Percentiles rank a stretch among this genome's conserved stretches.
These are phyloP conservation scores for Rosa persica DNA, from an alignment of 306 rosid genomes.

Conservation along the genomic window DNA sequence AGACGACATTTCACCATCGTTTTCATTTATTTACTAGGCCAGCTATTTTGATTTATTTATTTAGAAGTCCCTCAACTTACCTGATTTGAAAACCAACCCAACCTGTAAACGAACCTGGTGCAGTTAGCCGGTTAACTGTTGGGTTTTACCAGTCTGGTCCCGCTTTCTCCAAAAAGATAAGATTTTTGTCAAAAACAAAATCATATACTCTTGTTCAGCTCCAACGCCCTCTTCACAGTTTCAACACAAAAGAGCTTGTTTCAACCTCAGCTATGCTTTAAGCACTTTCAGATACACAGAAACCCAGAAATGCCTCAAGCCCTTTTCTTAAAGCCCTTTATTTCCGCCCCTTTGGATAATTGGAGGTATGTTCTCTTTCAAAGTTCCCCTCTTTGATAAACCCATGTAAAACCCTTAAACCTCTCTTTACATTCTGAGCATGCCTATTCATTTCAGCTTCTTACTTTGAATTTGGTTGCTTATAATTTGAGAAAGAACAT, in stretches of 20 bases:
- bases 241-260: neutral
- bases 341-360: conserved; percentile 41
- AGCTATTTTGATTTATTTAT: no score
- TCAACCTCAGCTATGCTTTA: neutral
- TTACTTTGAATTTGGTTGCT: neutral
- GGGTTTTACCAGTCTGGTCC: conserved; percentile 11
- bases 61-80: neutral
- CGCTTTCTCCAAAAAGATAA: conserved; percentile 13
- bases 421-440: neutral
- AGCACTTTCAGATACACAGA: neutral
- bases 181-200: neutral
- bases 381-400: conserved; percentile 8
- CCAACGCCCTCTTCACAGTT: neutral
- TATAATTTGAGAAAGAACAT: neutral
- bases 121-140: neutral
- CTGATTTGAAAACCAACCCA: neutral
- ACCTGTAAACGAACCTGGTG: neutral
- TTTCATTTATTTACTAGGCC: no score
- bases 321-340: conserved; percentile 46
- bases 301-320: conserved; percentile 44
- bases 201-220: neutral
- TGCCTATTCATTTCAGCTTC: neutral
- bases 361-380: conserved; percentile 43
- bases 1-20: no score
- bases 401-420: conserved; percentile 27